Evolutionary conservation across 1,139 yeast genomes (phyloP), one percentile per base, ranked within the genome.

Genomic region (Yamadazyma kanchanaburiensis): DNA sequence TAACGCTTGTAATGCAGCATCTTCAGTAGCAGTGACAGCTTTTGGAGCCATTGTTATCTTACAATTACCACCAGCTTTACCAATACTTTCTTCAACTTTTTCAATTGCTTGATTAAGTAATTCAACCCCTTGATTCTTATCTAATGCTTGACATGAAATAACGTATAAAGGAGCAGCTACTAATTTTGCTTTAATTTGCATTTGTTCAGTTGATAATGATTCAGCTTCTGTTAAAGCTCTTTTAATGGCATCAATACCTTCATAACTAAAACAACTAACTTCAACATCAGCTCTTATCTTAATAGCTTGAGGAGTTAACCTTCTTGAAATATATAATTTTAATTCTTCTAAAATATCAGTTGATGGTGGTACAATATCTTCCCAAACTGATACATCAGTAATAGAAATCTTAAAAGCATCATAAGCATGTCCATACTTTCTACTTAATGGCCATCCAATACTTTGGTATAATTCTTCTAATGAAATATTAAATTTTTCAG

Each of bases 161-260:
- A 91, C 97, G 59, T 89, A 91, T 55, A 89, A 72, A 38, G 99
- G 99, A 32, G 98, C 97, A 38, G 99, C 98, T 29, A 91, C 96
- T 49, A 91, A 76, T 61, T 89, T 88, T 45, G 89, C 95, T 62
- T 86, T 88, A 48, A 91, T 85, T 55, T 76, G 80, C 71, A 85
- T 80, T 39, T 79, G 80, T 51, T 87, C 96, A 26, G 89, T 84
- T 40, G 94, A 77, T 36, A 84, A 65, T 15, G 71, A 75, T 66
- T 91, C 98, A 32, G 96, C 98, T 15, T 89, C 83, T 45, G 74
- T 70, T 46, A 91, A 74, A 19, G 98, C 95, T 39, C 71, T 74
- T 64, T 89, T 89, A 54, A 91, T 89, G 43, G 98, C 98, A 58
- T 89, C 96, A 46, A 91, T 88, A 59, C 99, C 99, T 59, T 91